phyloP scores from a whole-genome alignment of 805 yeast species.

The Myxozyma sirexii region DNA sequence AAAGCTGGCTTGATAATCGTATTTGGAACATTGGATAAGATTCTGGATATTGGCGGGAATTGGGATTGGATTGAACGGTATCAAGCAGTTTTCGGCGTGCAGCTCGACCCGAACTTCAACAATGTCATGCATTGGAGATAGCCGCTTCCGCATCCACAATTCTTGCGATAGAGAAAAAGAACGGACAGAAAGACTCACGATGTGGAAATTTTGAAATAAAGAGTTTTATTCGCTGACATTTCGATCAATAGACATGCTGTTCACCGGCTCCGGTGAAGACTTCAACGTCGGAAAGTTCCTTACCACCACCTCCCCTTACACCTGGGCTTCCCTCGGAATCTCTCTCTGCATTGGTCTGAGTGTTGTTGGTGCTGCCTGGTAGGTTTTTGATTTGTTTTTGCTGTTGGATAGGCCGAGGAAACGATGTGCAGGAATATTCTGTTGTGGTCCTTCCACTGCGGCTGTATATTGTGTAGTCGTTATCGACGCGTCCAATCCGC shows the following conservation, averaged over 20 bases:
- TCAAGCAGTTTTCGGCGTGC: neutral
- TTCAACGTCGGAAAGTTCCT: slow-evolving; percentile 91
- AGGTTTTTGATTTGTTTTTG: slow-evolving; percentile 17
- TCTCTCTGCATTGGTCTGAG: slow-evolving; percentile 89
- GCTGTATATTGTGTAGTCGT: no score
- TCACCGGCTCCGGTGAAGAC: slow-evolving; percentile 89
- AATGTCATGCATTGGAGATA: no score
- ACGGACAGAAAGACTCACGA: neutral
- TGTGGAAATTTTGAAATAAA: neutral
- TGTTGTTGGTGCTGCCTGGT: slow-evolving; percentile 98
- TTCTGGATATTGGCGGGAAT: neutral
- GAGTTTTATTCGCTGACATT: neutral
- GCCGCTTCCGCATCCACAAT: no score
- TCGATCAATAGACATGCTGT: slow-evolving; percentile 56
- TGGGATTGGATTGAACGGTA: neutral
- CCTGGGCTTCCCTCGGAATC: slow-evolving; percentile 95
- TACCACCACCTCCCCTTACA: slow-evolving; percentile 83
- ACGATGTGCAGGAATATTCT: neutral
- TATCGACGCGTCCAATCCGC: neutral
- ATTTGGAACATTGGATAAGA: neutral
- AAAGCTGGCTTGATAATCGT: neutral
- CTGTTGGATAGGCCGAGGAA: neutral
- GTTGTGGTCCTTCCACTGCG: no score
- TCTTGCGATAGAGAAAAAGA: neutral
- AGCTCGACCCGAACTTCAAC: neutral